Evolutionary conservation across 2,329 filamentous ascomycete species (phyloP).

Genomic region (Penicillium sclerotiorum): DNA sequence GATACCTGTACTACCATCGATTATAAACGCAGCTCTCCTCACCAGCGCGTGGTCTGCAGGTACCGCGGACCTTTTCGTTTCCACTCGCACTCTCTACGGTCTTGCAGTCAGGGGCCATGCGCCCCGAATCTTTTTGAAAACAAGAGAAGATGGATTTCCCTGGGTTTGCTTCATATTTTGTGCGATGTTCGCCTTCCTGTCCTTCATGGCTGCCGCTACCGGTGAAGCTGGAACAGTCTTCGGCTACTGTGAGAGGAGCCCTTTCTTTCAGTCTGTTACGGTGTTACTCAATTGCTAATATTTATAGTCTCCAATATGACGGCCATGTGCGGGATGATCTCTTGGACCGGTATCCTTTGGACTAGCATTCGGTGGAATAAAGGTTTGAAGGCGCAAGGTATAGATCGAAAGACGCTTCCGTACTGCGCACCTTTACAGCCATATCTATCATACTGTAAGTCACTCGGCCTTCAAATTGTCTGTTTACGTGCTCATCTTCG

Average conservation of each 20-base stretch:
- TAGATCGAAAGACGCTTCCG: conserved; percentile 24
- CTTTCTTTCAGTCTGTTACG: neutral
- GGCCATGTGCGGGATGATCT: conserved; percentile 22
- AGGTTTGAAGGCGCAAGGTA: conserved; percentile 25
- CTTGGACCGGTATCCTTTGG: conserved; percentile 18
- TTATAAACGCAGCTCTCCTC: conserved; percentile 14
- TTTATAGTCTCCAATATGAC: conserved; percentile 20
- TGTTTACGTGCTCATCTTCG: too few relatives aligned
- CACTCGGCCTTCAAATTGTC: too few relatives aligned
- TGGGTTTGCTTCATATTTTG: conserved; percentile 21
- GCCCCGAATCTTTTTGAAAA: conserved; percentile 14
- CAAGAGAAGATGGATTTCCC: conserved; percentile 18
- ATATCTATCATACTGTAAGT: conserved; percentile 15
- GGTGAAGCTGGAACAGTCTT: conserved; percentile 21
- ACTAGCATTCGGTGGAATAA: conserved; percentile 27
- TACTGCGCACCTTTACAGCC: conserved; percentile 14
- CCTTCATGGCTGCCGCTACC: conserved; percentile 20
- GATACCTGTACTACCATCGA: conserved; percentile 10
- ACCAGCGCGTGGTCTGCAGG: conserved; percentile 17
- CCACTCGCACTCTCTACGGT: conserved; percentile 11
- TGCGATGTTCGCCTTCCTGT: conserved; percentile 17
- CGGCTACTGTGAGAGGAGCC: conserved; percentile 16
- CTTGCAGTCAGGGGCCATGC: conserved; percentile 12
- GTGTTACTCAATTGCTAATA: neutral
- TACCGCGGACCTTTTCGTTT: conserved; percentile 13